phyloP scores from a whole-genome alignment of 495 filamentous ascomycete species.

The Penicillium crystallinum region DNA sequence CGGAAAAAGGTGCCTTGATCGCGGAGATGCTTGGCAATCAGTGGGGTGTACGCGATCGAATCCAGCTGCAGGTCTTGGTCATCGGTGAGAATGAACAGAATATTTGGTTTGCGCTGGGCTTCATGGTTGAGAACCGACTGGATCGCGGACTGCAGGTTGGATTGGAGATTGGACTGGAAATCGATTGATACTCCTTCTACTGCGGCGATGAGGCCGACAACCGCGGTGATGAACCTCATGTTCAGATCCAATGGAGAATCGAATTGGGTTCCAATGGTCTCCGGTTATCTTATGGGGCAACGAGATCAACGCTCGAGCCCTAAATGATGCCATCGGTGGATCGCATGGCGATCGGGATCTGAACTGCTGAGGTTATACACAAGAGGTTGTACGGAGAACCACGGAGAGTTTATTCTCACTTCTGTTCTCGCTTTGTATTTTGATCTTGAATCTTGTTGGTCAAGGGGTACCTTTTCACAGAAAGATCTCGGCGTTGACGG shows the following conservation, averaged over 20 bases:
- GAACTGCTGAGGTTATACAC: no score
- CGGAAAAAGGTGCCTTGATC: constrained; percentile 51
- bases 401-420: not conserved
- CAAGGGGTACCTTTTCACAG: no score
- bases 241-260: not conserved
- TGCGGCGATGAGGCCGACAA: constrained; percentile 8
- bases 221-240: constrained; percentile 5
- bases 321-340: constrained; percentile 22
- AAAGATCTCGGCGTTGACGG: no score
- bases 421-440: no score
- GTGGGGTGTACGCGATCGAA: constrained; percentile 54
- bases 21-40: constrained; percentile 46
- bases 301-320: no score
- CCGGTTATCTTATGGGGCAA: no score
- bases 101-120: constrained; percentile 40
- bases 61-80: constrained; percentile 61
- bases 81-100: constrained; percentile 62
- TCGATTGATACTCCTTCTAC: constrained; percentile 6
- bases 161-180: not conserved
- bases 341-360: constrained; percentile 9
- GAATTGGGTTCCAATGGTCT: no score
- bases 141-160: constrained; percentile 12
- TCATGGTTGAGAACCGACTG: constrained; percentile 7
- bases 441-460: not conserved
- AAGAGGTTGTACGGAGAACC: no score